A percentile compares a stretch with the other conserved stretches of the same genome.
Evolutionary conservation across 2,329 filamentous ascomycete species (phyloP).

Genomic region (Trichoderma asperellum): DNA sequence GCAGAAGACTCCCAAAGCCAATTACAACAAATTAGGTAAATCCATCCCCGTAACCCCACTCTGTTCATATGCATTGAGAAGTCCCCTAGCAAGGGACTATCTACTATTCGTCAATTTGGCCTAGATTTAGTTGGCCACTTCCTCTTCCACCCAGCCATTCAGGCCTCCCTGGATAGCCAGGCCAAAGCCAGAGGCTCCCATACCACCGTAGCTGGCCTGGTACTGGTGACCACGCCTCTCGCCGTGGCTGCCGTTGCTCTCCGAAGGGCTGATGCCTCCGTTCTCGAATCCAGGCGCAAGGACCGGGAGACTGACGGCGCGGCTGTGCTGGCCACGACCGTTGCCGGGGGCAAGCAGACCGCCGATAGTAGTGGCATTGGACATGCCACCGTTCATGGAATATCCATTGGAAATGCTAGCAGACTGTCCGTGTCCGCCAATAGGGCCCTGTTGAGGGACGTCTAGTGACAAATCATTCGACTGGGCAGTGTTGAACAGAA

Average conservation of each 20-base stretch:
- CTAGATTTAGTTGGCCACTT: conserved; percentile 59
- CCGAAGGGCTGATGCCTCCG: conserved; percentile 56
- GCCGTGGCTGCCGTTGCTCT: conserved; percentile 51
- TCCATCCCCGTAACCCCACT: conserved; percentile 35
- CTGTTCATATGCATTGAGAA: conserved; percentile 30
- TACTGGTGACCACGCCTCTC: conserved; percentile 69
- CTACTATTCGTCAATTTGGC: conserved; percentile 29
- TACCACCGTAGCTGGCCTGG: conserved; percentile 64
- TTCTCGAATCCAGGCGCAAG: conserved; percentile 68
- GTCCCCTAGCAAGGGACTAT: conserved; percentile 31
- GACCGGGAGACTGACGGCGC: conserved; percentile 85
- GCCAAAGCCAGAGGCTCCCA: conserved; percentile 61
- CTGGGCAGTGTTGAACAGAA: conserved; percentile 75
- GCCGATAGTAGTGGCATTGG: conserved; percentile 70
- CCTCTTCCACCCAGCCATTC: conserved; percentile 71
- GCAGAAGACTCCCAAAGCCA: conserved; percentile 37
- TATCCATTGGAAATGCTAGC: conserved; percentile 69
- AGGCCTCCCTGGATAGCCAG: conserved; percentile 66
- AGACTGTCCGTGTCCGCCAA: conserved; percentile 66
- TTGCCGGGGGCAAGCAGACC: conserved; percentile 76
- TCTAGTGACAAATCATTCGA: conserved; percentile 62
- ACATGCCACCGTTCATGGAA: conserved; percentile 56
- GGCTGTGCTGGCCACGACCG: conserved; percentile 65
- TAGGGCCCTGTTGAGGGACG: conserved; percentile 63
- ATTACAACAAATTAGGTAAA: conserved; percentile 51